A percentile compares a stretch with the other conserved stretches of the same genome.
Evolutionary conservation across 371 early-diverging fungal genomes (phyloP).

Genomic region (Batkoa obscura): DNA sequence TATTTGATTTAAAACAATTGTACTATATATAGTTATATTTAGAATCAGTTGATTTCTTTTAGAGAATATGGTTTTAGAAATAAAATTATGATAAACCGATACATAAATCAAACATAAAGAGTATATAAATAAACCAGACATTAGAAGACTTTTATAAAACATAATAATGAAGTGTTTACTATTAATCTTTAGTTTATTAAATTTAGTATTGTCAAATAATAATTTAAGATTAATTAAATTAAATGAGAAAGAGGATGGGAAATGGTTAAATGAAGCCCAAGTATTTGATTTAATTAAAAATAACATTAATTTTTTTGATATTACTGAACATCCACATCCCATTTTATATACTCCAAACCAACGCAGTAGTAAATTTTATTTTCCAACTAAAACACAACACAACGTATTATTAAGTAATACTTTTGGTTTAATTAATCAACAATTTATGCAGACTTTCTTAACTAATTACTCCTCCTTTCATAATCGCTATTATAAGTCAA

Average conservation of each 20-base stretch:
- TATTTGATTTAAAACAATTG: no score
- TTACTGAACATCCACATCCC: slow-evolving; percentile 38
- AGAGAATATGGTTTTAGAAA: no score
- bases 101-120: no score
- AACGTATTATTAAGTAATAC: not conserved
- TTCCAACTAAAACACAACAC: not conserved
- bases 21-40: no score
- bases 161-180: no score
- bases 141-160: no score
- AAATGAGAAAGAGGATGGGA: slow-evolving; percentile 21
- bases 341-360: not conserved
- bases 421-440: not conserved
- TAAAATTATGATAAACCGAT: no score
- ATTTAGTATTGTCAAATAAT: no score
- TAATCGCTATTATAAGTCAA: slow-evolving; percentile 1
- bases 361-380: not conserved
- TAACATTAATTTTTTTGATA: slow-evolving; percentile 63
- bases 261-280: slow-evolving; percentile 42
- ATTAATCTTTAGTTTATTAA: no score
- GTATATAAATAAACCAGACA: no score
- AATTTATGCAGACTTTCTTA: not conserved
- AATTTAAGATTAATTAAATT: slow-evolving; percentile 21
- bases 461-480: slow-evolving; percentile 2
- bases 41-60: no score
- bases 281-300: slow-evolving; percentile 40